These are phyloP conservation scores for Clonostachys sp. DNA, from an alignment of 2,329 filamentous ascomycete species.

Conservation along the genomic window DNA sequence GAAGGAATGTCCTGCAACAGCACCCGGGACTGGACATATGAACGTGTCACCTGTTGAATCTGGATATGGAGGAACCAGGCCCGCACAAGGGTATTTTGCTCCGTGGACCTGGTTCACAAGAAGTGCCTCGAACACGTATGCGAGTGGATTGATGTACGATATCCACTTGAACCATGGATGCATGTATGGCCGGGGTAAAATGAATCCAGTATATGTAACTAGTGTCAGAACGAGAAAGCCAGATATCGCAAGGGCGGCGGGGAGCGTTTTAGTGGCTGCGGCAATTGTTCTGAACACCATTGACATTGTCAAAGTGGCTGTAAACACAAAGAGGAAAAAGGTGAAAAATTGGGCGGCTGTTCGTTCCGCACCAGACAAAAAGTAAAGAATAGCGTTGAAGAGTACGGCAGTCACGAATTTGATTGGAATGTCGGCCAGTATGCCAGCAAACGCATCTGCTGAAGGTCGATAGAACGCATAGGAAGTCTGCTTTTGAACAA, in stretches of 20 bases:
- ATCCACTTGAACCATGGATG: constrained; percentile 73
- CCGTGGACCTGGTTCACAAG: constrained; percentile 69
- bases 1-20: constrained; percentile 40
- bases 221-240: constrained; percentile 55
- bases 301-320: constrained; percentile 48
- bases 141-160: constrained; percentile 67
- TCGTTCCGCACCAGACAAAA: constrained; percentile 38
- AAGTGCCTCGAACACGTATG: constrained; percentile 70
- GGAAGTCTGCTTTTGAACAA: constrained; percentile 26
- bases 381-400: constrained; percentile 40
- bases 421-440: constrained; percentile 33
- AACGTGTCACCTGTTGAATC: constrained; percentile 27
- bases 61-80: constrained; percentile 26
- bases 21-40: constrained; percentile 55
- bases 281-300: constrained; percentile 73
- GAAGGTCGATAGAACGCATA: constrained; percentile 27
- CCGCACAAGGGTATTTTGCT: constrained; percentile 50
- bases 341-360: constrained; percentile 40
- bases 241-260: constrained; percentile 56
- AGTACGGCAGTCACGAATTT: constrained; percentile 28
- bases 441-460: constrained; percentile 18
- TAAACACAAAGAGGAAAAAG: constrained; percentile 38
- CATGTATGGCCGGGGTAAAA: constrained; percentile 51
- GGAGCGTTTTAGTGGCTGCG: constrained; percentile 62
- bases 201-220: constrained; percentile 57